Conservation (phyloP, 1,284 basidiomycete genomes). For the Leccinum solheimii region DNA sequence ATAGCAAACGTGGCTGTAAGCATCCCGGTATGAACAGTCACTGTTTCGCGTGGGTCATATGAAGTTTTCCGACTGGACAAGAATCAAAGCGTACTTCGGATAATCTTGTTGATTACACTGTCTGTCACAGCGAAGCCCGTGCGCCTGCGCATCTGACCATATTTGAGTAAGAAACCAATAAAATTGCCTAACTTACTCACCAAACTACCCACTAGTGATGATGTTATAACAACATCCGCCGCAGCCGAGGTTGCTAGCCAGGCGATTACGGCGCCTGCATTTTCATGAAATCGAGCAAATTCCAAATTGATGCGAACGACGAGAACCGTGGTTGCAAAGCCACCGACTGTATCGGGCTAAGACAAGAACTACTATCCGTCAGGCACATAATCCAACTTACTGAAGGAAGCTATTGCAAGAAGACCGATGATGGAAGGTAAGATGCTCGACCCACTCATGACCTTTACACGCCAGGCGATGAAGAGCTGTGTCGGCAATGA, state of each 20-base stretch:
- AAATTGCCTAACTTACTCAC: conserved; percentile 28
- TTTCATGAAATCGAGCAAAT: conserved; percentile 6
- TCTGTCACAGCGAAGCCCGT: conserved; percentile 22
- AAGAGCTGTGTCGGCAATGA: conserved; percentile 55
- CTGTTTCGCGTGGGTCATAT: not conserved
- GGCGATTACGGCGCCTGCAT: conserved; percentile 42
- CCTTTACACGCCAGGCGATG: conserved; percentile 51
- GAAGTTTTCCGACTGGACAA: too few relatives aligned
- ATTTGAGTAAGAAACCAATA: not conserved
- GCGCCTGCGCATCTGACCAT: conserved; percentile 12
- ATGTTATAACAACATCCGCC: conserved; percentile 49
- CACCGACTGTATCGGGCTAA: conserved; percentile 38
- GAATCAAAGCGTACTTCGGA: conserved; percentile 15
- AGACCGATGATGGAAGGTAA: conserved; percentile 39
- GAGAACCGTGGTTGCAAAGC: conserved; percentile 42
- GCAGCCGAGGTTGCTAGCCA: conserved; percentile 49
- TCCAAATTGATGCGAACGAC: conserved; percentile 22
- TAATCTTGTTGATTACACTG: conserved; percentile 17
- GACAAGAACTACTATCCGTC: too few relatives aligned
- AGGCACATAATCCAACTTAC: conserved; percentile 29
- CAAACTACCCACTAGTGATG: conserved; percentile 44
- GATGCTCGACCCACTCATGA: conserved; percentile 43
- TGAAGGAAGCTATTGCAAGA: conserved; percentile 41
- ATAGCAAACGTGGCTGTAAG: conserved; percentile 18
- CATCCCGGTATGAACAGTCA: conserved; percentile 24